These are phyloP conservation scores for Pythium rishiriense DNA, from an alignment of 352 stramenopile genomes.

Conservation along the genomic window DNA sequence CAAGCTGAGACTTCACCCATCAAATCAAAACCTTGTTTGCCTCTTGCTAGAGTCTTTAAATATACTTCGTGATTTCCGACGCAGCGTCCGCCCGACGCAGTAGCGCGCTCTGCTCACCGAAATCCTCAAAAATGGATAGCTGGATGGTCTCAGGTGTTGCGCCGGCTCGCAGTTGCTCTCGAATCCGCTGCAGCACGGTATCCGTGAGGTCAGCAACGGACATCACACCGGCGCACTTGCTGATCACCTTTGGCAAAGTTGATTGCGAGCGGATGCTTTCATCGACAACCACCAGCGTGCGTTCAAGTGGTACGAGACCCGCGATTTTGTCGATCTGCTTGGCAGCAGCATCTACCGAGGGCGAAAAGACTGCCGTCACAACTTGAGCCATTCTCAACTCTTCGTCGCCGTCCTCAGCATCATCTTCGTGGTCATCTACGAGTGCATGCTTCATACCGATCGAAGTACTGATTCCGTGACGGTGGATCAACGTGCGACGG, in stretches of 20 bases:
- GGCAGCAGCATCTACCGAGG: neutral
- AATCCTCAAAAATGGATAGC: conserved; percentile 25
- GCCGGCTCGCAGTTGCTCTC: conserved; percentile 42
- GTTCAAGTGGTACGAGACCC: conserved; percentile 4
- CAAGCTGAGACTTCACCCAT: neutral
- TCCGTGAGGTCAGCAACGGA: conserved; percentile 60
- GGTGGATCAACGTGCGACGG: conserved; percentile 18
- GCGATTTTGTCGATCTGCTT: conserved; percentile 9
- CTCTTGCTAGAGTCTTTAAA: conserved; percentile 34
- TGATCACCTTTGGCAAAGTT: neutral
- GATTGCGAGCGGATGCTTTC: conserved; percentile 1
- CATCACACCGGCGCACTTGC: conserved; percentile 22
- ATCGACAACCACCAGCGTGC: conserved; percentile 21
- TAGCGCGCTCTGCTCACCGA: conserved; percentile 49
- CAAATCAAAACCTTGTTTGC: neutral
- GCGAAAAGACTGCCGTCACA: conserved; percentile 10
- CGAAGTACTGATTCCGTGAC: conserved; percentile 1
- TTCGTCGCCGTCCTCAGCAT: conserved; percentile 1
- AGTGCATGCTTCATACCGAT: conserved; percentile 2
- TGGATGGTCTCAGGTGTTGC: conserved; percentile 36
- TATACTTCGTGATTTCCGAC: conserved; percentile 53
- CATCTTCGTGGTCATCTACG: conserved; percentile 5
- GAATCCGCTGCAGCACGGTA: conserved; percentile 50
- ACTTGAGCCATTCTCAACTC: neutral
- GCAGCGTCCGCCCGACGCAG: conserved; percentile 35